A percentile compares a stretch with the other conserved stretches of the same genome.
These are phyloP conservation scores for Massariosphaeria phaeospora DNA, from an alignment of 495 filamentous ascomycete species.

Conservation along the genomic window DNA sequence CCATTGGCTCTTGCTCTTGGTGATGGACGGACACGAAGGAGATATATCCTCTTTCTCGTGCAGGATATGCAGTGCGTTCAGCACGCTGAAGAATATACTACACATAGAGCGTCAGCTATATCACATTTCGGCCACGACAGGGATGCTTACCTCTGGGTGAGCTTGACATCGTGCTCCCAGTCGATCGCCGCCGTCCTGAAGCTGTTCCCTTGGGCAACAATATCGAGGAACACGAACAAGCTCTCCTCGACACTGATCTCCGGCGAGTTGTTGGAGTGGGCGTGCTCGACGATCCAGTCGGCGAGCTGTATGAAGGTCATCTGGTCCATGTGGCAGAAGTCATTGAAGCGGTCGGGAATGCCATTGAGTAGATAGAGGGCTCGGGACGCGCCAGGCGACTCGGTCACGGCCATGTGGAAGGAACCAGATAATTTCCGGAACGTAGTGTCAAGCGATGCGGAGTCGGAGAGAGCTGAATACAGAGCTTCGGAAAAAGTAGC, in stretches of 20 bases:
- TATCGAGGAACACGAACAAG: conserved; percentile 31
- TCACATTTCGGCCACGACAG: background rate
- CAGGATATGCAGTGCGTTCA: conserved; percentile 20
- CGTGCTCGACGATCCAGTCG: conserved; percentile 26
- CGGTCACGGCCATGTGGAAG: conserved; percentile 12
- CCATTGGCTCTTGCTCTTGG: conserved; percentile 23
- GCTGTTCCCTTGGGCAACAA: conserved; percentile 27
- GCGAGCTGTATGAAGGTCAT: conserved; percentile 30
- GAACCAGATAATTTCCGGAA: no score
- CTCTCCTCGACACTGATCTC: conserved; percentile 28
- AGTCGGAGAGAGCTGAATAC: no score
- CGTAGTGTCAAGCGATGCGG: no score
- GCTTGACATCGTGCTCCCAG: conserved; percentile 26
- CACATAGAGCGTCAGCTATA: background rate
- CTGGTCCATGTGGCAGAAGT: conserved; percentile 32
- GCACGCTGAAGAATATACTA: conserved; percentile 30
- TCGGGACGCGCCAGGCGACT: conserved; percentile 4
- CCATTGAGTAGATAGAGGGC: conserved; percentile 23
- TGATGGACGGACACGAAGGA: conserved; percentile 20
- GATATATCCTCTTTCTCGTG: conserved; percentile 24
- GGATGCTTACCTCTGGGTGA: conserved; percentile 19
- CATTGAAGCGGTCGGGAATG: conserved; percentile 28
- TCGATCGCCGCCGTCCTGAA: conserved; percentile 17
- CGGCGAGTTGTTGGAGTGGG: background rate
- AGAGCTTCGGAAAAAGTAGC: no score